Evolutionary conservation across 2,329 filamentous ascomycete genomes (phyloP), one percentile per base, ranked within the genome.

Genomic region (Amauroascus verrucosus): DNA sequence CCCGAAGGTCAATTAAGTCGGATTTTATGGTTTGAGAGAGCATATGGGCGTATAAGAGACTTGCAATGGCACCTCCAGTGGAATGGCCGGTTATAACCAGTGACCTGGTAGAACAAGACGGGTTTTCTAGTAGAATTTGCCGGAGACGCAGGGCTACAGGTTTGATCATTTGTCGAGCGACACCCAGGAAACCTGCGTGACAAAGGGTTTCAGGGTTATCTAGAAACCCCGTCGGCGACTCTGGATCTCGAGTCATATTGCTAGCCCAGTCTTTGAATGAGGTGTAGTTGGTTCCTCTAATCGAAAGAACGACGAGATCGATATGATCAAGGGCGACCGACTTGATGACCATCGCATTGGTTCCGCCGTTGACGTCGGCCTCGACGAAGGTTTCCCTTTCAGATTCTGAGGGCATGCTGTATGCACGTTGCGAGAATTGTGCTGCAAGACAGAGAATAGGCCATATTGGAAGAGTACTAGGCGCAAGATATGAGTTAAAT

Each of bases 191-290:
- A 0, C 88, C 88, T 0, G 85, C 77, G 64, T 95, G 88, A 64
- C 87, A 93, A 13, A 83, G 74, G 63, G 94, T 94, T 14, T 80
- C 81, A 0, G 76, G 67, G 60, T 94, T 88, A 62, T 94, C 88
- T 24, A 95, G 74, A 64, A 94, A 93, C 1, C 78, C 80, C 0
- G 64, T 65, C 0, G 88, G 86, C 1, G 81, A 75, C 0, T 78
- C 74, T 0, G 87, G 87, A 0, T 78, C 80, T 1, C 79, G 79
- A 48, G 86, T 81, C 51, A 93, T 77, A 65, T 95, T 94, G 44
- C 93, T 85, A 1, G 85, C 79, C 88, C 88, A 95, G 69, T 95
- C 88, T 72, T 86, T 82, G 60, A 93, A 86, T 6, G 81, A 85
- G 26, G 87, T 81, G 0, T 83, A 85, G 22, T 87, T 81, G 0